These are phyloP conservation scores for Naganishia albida DNA, from an alignment of 1,284 basidiomycete genomes.

Conservation along the genomic window DNA sequence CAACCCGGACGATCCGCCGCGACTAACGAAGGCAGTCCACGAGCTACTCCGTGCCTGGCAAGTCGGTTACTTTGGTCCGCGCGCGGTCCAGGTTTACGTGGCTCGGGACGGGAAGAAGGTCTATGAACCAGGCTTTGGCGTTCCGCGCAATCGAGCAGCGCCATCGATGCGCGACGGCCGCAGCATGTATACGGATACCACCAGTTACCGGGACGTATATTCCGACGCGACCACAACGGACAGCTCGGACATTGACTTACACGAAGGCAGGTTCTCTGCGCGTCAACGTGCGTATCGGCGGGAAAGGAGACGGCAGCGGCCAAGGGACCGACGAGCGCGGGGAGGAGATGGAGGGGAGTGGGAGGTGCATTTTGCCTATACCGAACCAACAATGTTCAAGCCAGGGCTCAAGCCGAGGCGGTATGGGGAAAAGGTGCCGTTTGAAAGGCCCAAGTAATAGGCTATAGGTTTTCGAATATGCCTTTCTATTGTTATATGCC, in stretches of 20 bases:
- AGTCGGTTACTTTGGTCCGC: constrained; percentile 33
- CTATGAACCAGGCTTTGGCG: constrained; percentile 25
- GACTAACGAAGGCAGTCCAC: constrained; percentile 26
- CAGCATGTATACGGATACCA: constrained; percentile 18
- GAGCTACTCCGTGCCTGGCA: constrained; percentile 30
- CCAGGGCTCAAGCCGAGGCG: constrained; percentile 23
- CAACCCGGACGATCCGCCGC: constrained; percentile 5
- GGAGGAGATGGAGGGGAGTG: constrained; percentile 15
- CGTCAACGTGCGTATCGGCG: constrained; percentile 25
- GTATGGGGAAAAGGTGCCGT: constrained; percentile 30
- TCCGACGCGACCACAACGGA: constrained; percentile 4
- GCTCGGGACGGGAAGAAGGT: constrained; percentile 25
- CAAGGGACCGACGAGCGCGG: constrained; percentile 21
- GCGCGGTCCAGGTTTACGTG: constrained; percentile 31
- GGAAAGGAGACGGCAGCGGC: constrained; percentile 16
- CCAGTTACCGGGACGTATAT: constrained; percentile 3
- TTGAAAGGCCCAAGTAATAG: constrained; percentile 23
- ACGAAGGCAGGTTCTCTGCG: constrained; percentile 24
- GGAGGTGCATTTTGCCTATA: constrained; percentile 33
- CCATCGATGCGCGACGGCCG: constrained; percentile 22
- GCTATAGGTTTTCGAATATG: no score
- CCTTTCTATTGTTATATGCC: no score
- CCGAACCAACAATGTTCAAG: constrained; percentile 27
- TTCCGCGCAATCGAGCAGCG: constrained; percentile 15
- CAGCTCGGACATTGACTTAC: constrained; percentile 8